Evolutionary conservation across 2,329 filamentous ascomycete species (phyloP), one percentile per base, ranked within the genome.

Genomic region (Xylaria sp.): DNA sequence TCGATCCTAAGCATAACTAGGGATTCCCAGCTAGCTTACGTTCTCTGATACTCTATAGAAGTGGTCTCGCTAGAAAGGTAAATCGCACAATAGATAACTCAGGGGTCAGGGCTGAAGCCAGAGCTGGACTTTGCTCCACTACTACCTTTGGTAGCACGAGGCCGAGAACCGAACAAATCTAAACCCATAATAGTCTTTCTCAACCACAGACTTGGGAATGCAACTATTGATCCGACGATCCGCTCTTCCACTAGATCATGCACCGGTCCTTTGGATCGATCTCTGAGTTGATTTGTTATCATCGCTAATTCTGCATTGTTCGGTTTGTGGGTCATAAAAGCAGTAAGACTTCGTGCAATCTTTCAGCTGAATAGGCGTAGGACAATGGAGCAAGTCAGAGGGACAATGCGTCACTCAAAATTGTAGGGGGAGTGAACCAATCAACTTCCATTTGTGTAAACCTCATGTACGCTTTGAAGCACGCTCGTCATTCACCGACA

Each of bases 81-180:
- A 12, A 13, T 8, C 39, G 10, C 39, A 39, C 39, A 55, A 55
- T 8, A 37, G 56, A 15, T 13, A 44, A 46, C 28, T 46, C 56
- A 46, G 46, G 56, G 56, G 56, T 58, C 56, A 32, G 56, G 56
- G 56, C n/a, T n/a, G 55, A 58, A 58, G 55, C 18, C 23, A 28
- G 37, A 44, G 56, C 41, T 32, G 37, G 56, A 28, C 56, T n/a
- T 12, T 18, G 39, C 56, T 58, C 56, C 56, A 32, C 52, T 18
- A 54, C 52, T 37, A 58, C 28, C 28, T 28, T 6, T 28, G 12
- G 18, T n/a, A 46, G 39, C 25, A 28, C 55, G 32, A 58, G 39
- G 56, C 37, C 56, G 15, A n/a, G 39, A 44, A 28, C 15, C 55
- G 23, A 58, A 46, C 23, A 28, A 58, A 23, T 46, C 39, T 58